Evolutionary conservation across 1,139 yeast species (phyloP), one percentile per base, ranked within the genome.

Genomic region (Candida freyschussii): DNA sequence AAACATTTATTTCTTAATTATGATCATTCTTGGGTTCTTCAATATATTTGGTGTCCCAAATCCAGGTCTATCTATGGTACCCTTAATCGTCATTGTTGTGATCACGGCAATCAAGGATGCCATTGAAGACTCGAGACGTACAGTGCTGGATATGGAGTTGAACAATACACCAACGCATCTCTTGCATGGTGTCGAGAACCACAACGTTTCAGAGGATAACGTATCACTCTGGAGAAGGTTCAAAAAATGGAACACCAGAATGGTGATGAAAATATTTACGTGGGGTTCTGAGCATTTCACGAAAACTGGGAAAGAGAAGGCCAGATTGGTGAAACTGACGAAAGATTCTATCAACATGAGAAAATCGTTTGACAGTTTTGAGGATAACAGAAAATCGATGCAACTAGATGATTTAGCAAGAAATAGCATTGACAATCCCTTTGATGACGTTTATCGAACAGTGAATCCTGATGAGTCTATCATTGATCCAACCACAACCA

Each of bases 41-140:
- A 75, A 82, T 44, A 79, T 91, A 36, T 91, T 91, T 57, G 98
- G 98, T 47, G 96, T 89, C 21, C 75, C 84, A 14, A 77, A 74
- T 41, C 96, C 97, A 1, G 96, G 87, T 2, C 62, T 91, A 46
- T 82, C 93, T 6, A 89, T 95, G 2, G 96, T 87, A 26, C 98
- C 98, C 3, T 75, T 91, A 57, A 83, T 89, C 59, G 96, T 86
- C 33, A 89, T 91, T 65, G 95, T 91, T 24, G 64, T 72, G 36
- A 72, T 91, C 37, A 91, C 97, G 2, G 96, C 94, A 12, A 63
- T 84, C 42, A 89, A 89, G 56, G 98, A 91, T 62, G 96, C 95
- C 1, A 68, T 91, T 43, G 98, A 91, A 59, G 98, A 91, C 60
- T 89, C 86, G 37, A 73, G 93, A 50, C 75, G 98, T 56, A 79